Evolutionary conservation across 441 rosid species (phyloP), one percentile per base, ranked within the genome.

Genomic region (Eugenia klotzschiana): DNA sequence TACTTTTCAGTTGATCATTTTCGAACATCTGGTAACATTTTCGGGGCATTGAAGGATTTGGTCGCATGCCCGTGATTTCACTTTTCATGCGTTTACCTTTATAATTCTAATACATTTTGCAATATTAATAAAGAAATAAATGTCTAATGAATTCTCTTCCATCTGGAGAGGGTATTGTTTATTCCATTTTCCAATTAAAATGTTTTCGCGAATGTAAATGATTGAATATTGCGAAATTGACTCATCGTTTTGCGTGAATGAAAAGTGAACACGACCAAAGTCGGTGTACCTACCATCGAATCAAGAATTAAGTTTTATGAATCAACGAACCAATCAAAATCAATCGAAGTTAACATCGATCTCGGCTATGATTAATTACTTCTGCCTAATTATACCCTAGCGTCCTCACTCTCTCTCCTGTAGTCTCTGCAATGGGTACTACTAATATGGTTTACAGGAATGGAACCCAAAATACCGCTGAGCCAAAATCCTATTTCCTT

Each of bases 381-480:
- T 29, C 74, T 60, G 37, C 3, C 7, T 18, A 33, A 2, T 8
- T 5, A 7, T 18, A 33, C 0, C 74, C n/a, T 2, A 18, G 12
- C 12, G 23, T 33, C 74, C 23, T 33, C 74, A 33, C 46, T 64
- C n/a, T 33, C 74, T 33, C 4, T 7, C 23, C 3, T 11, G 6
- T 22, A 33, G 9, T 41, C 23, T 60, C 12, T 60, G 2, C 1
- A 8, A 8, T 0, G 41, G 43, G n/a, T 16, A 10, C 13, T 33
- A 8, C n/a, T 29, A 8, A 8, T 9, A 3, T 8, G 1, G 10
- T 60, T 0, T 4, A 18, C 0, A 16, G 1, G 20, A 33, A 64
- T 27, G 6, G 0, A 33, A 64, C 23, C 9, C 14, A 1, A 33
- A 8, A 29, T 0, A 3, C 0, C 6, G 0, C 0, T 0, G 0